These are phyloP conservation scores for Aspergillus melleus DNA, from an alignment of 2,329 filamentous ascomycete genomes.

Conservation along the genomic window DNA sequence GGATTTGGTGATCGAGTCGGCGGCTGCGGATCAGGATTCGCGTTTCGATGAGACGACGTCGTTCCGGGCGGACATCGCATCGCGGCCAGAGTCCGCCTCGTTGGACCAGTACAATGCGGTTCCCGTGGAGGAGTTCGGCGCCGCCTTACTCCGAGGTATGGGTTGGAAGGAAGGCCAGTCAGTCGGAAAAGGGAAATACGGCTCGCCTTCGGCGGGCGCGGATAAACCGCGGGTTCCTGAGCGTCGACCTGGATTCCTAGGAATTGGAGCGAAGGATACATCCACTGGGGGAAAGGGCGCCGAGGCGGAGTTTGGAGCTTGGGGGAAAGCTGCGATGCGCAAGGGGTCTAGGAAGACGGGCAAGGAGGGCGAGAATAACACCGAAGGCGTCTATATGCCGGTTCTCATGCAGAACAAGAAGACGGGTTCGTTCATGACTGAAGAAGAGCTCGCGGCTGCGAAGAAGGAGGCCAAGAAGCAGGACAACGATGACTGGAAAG, in stretches of 20 bases:
- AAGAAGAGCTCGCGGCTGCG: constrained; percentile 59
- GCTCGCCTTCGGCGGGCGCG: constrained; percentile 34
- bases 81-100: constrained; percentile 72
- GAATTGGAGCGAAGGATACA: constrained; percentile 83
- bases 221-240: constrained; percentile 65
- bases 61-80: constrained; percentile 68
- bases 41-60: constrained; percentile 53
- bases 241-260: constrained; percentile 75
- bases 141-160: constrained; percentile 87
- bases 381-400: constrained; percentile 59
- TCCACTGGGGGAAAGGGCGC: constrained; percentile 48
- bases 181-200: constrained; percentile 57
- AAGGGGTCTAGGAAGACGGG: constrained; percentile 58
- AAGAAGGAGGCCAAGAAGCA: constrained; percentile 52
- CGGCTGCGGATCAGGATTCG: constrained; percentile 22
- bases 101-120: constrained; percentile 84
- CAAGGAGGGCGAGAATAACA: constrained; percentile 44
- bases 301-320: constrained; percentile 74
- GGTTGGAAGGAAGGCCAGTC: constrained; percentile 78
- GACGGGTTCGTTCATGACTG: constrained; percentile 63
- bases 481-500: constrained; percentile 46
- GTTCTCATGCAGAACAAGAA: constrained; percentile 61
- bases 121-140: constrained; percentile 92
- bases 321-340: constrained; percentile 66
- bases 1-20: constrained; percentile 55